Base-by-base conservation (phyloP, 75 land plant genomes). In the Ceratopteris richardii region DNA sequence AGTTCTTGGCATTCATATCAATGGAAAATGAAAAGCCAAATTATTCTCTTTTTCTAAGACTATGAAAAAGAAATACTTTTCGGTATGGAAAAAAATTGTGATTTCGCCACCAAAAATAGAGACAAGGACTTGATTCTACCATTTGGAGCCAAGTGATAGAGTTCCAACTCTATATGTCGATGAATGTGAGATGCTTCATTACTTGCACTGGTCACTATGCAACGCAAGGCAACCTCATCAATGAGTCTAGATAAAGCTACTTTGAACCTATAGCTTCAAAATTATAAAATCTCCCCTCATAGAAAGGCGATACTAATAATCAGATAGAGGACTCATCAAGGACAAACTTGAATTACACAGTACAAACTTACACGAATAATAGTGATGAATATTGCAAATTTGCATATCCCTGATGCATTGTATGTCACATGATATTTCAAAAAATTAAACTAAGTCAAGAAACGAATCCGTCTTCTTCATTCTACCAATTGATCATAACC, bases 1-100 rank as follows among this genome's bases (percentile, higher is more conserved):
- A 78, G 61, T 89, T 90, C 59, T 81, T 85, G 17, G 90, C 87
- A 79, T 93, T 93, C 46, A 79, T 81, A 61, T 93, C 98, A 89
- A 85, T 54, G 62, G 62, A 22, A 36, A 6, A 46, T 33, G 7
- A 33, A 33, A 33, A 9, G n/a, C n/a, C n/a, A n/a, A n/a, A n/a
- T n/a, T n/a, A n/a, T n/a, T n/a, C n/a, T n/a, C n/a, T n/a, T n/a
- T n/a, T n/a, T n/a, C n/a, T n/a, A n/a, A n/a, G n/a, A n/a, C n/a
- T n/a, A n/a, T n/a, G n/a, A n/a, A n/a, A n/a, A n/a, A n/a, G n/a
- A n/a, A n/a, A n/a, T n/a, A n/a, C n/a, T n/a, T n/a, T n/a, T n/a
- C n/a, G n/a, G n/a, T n/a, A n/a, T n/a, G n/a, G n/a, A n/a, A n/a
- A n/a, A n/a, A n/a, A n/a, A n/a, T n/a, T n/a, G n/a, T n/a, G 37